Conservation (phyloP, 805 yeast species). For the Candida ulmi region DNA sequence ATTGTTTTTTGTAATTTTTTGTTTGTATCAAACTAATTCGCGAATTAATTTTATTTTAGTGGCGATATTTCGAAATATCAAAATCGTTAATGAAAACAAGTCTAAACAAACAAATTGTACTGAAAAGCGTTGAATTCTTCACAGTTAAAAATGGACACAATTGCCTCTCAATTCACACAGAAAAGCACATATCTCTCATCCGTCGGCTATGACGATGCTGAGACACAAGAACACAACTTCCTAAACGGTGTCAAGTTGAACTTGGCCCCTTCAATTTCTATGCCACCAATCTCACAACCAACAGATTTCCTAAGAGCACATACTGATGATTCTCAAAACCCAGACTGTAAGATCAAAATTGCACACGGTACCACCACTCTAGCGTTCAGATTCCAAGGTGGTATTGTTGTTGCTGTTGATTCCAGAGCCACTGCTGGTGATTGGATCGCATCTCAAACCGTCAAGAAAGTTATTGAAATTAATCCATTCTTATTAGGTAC, state of each 20-base stretch:
- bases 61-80: neutral
- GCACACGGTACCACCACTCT: slow-evolving; percentile 99
- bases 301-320: slow-evolving; percentile 94
- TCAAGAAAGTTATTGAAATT: slow-evolving; percentile 94
- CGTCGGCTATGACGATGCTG: slow-evolving; percentile 25
- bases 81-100: neutral
- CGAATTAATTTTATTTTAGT: neutral
- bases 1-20: no score
- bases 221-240: slow-evolving; percentile 28
- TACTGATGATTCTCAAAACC: slow-evolving; percentile 89
- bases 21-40: neutral
- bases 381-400: slow-evolving; percentile 94
- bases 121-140: no score
- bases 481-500: slow-evolving; percentile 94
- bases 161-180: slow-evolving; percentile 17
- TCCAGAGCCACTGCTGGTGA: slow-evolving; percentile 97
- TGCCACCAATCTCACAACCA: slow-evolving; percentile 86
- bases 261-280: slow-evolving; percentile 53
- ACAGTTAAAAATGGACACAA: slow-evolving; percentile 17
- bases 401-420: slow-evolving; percentile 94
- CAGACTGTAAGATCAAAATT: slow-evolving; percentile 91
- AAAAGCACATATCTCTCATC: slow-evolving; percentile 8
- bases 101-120: no score
- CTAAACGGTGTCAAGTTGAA: slow-evolving; percentile 27
- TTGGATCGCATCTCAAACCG: slow-evolving; percentile 98